Conservation (phyloP, 1,139 yeast species). For the Diutina mesorugosa region DNA sequence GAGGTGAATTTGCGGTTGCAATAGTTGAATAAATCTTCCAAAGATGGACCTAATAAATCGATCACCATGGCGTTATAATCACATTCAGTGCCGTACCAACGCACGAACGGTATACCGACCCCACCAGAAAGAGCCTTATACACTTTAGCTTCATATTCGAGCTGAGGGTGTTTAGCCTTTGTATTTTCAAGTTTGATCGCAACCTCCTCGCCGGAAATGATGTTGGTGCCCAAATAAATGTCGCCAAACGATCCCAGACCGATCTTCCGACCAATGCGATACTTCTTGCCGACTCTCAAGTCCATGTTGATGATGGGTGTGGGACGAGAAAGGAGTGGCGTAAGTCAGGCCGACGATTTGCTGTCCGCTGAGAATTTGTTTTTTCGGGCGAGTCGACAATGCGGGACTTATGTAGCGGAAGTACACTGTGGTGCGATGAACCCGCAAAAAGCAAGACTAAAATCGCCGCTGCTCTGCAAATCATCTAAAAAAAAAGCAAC, state of each 20-base stretch:
- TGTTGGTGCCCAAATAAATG: conserved; percentile 83
- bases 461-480: background rate
- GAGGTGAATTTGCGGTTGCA: conserved; percentile 89
- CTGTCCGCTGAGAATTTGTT: background rate
- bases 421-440: background rate
- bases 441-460: background rate
- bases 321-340: background rate
- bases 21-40: conserved; percentile 91
- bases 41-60: conserved; percentile 87
- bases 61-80: conserved; percentile 96
- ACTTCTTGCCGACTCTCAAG: conserved; percentile 89
- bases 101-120: conserved; percentile 90
- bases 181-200: conserved; percentile 90
- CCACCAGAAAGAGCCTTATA: conserved; percentile 93
- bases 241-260: conserved; percentile 98
- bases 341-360: background rate
- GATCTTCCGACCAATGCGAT: conserved; percentile 88
- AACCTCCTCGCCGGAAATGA: conserved; percentile 93
- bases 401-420: background rate
- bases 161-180: conserved; percentile 89
- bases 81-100: conserved; percentile 97
- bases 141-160: conserved; percentile 92
- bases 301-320: conserved; percentile 26
- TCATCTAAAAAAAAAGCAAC: background rate
- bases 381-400: background rate